Base-by-base conservation (phyloP, 768 basidiomycete species). In the Candolleomyces aberdarensis region DNA sequence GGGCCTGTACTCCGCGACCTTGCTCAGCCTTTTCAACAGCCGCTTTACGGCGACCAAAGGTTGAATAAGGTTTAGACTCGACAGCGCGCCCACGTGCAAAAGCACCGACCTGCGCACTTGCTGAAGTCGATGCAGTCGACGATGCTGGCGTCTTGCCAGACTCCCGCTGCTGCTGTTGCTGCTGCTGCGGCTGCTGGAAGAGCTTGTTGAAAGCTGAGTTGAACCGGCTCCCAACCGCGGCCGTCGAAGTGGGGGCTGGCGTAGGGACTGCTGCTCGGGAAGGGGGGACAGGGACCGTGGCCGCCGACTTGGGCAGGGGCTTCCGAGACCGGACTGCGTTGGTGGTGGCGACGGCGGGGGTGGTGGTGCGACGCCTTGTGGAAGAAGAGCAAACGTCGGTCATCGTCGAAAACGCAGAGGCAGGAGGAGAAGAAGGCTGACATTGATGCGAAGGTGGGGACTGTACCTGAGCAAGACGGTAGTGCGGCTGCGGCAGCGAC, bases 351-450 rank as follows among this genome's bases (percentile, higher is more conserved):
- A 75, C 66, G 82, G 68, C 70, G 81, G 63, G 74, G 49, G 61
- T 57, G 55, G 62, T 63, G 63, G 40, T 62, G 62, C 31, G 64
- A 56, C 62, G 63, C 75, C 78, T 78, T 78, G 75, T 73, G 66
- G 64, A 51, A 63, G 76, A 66, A 72, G 62, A 52, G 54, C 69
- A 53, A 69, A 71, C 62, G 71, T 79, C 71, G 77, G 78, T 76
- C 69, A 78, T 75, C 70, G 74, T 67, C 61, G 72, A 63, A 74
- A 66, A 76, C n/a, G 54, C 54, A 66, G 78, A 67, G 70, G 77
- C 54, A 66, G 78, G 66, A 70, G 77, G 72, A 60, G 74, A 68
- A 74, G 75, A 72, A 67, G 71, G 75, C 77, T 79, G 78, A 77
- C 76, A 75, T 77, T 75, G 73, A 65, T 72, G 71, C 64, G 67